Base-by-base conservation (phyloP, 768 basidiomycete species). In the Amanita exitialis region DNA sequence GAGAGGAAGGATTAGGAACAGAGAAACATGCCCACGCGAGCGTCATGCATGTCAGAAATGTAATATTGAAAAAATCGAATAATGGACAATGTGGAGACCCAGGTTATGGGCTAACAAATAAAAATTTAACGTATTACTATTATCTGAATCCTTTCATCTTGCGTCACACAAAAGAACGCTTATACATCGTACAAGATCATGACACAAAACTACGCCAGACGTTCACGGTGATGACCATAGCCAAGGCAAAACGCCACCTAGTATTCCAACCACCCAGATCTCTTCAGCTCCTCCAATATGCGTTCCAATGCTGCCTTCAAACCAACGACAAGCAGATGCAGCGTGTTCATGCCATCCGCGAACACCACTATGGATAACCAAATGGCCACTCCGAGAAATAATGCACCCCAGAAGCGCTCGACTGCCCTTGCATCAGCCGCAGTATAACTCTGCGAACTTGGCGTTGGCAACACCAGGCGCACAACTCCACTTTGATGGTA, bases 31-130 rank as follows among this genome's bases (percentile, higher is more conserved):
- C 41, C 13, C 50, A 51, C 50, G 50, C 50, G 42, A 44, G 42
- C n/a, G 34, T 32, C 50, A 51, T 44, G 50, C 34, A 36, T 51
- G 42, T 51, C 50, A 51, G 23, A 44, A 51, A 51, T 43, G 16
- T 44, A 38, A 44, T 51, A 43, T 37, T 48, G 47, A 25, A 18
- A n/a, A 12, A 6, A 32, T 3, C 6, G 12, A 20, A 8, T 7
- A 12, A 16, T 16, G 3, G 47, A 16, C 18, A 37, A 28, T 25
- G n/a, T 41, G 37, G 15, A 39, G 36, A 49, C 38, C 28, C 13
- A 49, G 38, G 37, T 49, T 49, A 12, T 23, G 35, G 36, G 20
- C 37, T 15, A 48, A 39, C 38, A 39, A 50, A 50, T 50, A 30
- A 28, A 27, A 25, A 7, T 32, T 18, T 21, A 37, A 36, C 21